Conservation (phyloP, 78 protist species). For the Pirum gemmata region DNA sequence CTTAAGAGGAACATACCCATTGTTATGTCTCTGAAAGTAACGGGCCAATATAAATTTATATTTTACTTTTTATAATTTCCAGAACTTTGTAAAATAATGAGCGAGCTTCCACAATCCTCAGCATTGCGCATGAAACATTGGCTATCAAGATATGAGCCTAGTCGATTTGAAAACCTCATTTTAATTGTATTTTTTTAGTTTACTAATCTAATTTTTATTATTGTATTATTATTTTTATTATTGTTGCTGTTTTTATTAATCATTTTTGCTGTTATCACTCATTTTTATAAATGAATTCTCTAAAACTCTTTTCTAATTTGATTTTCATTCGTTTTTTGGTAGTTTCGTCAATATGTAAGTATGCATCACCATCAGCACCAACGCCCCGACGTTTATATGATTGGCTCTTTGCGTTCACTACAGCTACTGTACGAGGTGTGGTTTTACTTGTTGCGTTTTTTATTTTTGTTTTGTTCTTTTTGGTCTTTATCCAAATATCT, state of each 20-base stretch:
- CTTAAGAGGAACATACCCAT: background rate
- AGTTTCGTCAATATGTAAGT: conserved; percentile 12
- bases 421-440: conserved; percentile 30
- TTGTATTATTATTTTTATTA: background rate
- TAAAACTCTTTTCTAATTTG: background rate
- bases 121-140: too few relatives aligned
- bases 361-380: conserved; percentile 29
- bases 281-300: background rate
- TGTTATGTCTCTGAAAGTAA: background rate
- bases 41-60: background rate
- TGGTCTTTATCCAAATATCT: too few relatives aligned
- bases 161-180: background rate
- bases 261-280: too few relatives aligned
- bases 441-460: too few relatives aligned
- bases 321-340: conserved; percentile 2
- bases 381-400: conserved; percentile 17
- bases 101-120: too few relatives aligned
- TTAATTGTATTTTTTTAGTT: background rate
- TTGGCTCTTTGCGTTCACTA: background rate
- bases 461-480: too few relatives aligned
- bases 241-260: background rate
- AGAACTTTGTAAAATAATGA: too few relatives aligned
- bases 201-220: background rate
- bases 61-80: too few relatives aligned
- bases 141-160: too few relatives aligned